Evolutionary conservation across 2,329 filamentous ascomycete species (phyloP), one percentile per base, ranked within the genome.

Genomic region (Fusarium sp.): DNA sequence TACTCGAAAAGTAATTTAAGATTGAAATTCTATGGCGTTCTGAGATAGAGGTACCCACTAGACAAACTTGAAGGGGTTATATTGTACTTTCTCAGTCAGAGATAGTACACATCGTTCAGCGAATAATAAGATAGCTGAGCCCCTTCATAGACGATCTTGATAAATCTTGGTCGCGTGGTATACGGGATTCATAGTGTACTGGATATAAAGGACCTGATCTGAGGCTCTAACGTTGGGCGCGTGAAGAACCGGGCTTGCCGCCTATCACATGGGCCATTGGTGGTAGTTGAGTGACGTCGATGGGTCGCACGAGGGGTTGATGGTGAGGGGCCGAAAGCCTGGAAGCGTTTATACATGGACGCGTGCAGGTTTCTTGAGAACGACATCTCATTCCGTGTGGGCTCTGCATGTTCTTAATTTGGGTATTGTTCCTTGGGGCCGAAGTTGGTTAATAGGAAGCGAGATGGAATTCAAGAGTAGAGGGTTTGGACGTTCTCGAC

Each of bases 161-260:
- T 39, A 33, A 52, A 19, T 15, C 10, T 46, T 14, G 34, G 43
- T 53, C 65, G 34, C 21, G 44, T 39, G 40, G 34, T 44, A 19
- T 34, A 22, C 40, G 21, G 28, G 26, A 21, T 21, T 14, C n/a
- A 36, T 17, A 49, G 24, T 26, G 11, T 9, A 11, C 14, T 36
- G 36, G 24, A 34, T 19, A 46, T 43, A 40, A 38, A 34, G 9
- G 21, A 28, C 22, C 26, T 59, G 26, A 49, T 39, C 22, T 63
- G 54, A 64, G 28, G 67, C 63, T 67, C 21, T 26, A 51, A 46
- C 34, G 50, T 54, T 56, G 46, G 24, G 40, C 49, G 51, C 22
- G 38, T 54, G 38, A 44, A 46, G 59, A 67, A 65, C 54, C 67
- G 67, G 67, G 67, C 50, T 70, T 70, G 54, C 67, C 67, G 54